phyloP scores from a whole-genome alignment of 1,284 basidiomycete species.

The Ceratobasidium sp. region DNA sequence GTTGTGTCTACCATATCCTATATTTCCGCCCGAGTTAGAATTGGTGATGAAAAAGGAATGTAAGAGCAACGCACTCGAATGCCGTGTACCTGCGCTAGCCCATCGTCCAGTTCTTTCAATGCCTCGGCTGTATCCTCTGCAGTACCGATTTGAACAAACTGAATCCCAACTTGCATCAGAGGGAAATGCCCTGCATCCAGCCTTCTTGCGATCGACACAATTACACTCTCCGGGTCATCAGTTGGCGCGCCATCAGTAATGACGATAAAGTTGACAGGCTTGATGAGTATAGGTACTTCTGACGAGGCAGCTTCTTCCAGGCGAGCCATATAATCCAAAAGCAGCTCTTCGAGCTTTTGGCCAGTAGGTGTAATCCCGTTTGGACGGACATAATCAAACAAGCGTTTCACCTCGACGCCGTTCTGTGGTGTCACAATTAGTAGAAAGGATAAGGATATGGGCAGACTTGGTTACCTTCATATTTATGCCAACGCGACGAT shows the following conservation, averaged over 20 bases:
- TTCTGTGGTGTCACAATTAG: slow-evolving; percentile 6
- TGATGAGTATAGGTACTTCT: slow-evolving; percentile 44
- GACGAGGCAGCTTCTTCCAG: slow-evolving; percentile 50
- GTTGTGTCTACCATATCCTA: slow-evolving; percentile 60
- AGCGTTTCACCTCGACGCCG: slow-evolving; percentile 48
- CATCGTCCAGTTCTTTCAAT: slow-evolving; percentile 59
- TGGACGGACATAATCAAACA: slow-evolving; percentile 58
- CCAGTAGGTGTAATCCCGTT: slow-evolving; percentile 60
- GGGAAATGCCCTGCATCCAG: slow-evolving; percentile 48
- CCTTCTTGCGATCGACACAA: slow-evolving; percentile 46
- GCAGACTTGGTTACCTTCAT: slow-evolving; percentile 35
- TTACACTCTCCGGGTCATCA: slow-evolving; percentile 49
- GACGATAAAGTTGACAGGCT: slow-evolving; percentile 66
- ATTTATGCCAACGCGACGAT: slow-evolving; percentile 37
- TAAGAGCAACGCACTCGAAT: slow-evolving; percentile 47
- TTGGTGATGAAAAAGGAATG: not conserved
- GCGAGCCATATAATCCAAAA: slow-evolving; percentile 54
- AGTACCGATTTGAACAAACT: slow-evolving; percentile 67
- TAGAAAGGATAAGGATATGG: not conserved
- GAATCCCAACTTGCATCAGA: slow-evolving; percentile 57
- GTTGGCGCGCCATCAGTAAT: slow-evolving; percentile 63
- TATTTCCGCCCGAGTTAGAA: not conserved
- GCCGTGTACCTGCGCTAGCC: slow-evolving; percentile 51
- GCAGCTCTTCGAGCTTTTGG: slow-evolving; percentile 56
- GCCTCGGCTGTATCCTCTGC: slow-evolving; percentile 56